Evolutionary conservation across 1,284 basidiomycete genomes (phyloP).

Genomic region (Schizophyllum amplum): DNA sequence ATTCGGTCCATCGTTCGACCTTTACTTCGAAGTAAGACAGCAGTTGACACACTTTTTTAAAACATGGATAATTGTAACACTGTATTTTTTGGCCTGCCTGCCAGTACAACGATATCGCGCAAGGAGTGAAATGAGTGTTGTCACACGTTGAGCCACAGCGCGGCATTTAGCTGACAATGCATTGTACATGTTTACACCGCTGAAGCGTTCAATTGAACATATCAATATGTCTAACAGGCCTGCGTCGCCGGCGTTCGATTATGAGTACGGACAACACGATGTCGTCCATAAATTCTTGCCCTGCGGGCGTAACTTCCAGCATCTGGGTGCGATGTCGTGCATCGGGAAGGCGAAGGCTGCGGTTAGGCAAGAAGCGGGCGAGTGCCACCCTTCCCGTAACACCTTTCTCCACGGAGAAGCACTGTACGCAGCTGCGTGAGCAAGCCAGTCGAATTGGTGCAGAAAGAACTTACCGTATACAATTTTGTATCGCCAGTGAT

Average conservation of each 20-base stretch:
- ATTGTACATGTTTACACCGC: too few relatives aligned
- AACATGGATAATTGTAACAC: too few relatives aligned
- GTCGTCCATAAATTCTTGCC: constrained; percentile 32
- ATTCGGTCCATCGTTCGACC: too few relatives aligned
- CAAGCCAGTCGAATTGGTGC: background rate
- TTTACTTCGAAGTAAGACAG: too few relatives aligned
- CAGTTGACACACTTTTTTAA: too few relatives aligned
- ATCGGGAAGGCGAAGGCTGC: background rate
- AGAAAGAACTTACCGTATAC: background rate
- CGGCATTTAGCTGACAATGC: too few relatives aligned
- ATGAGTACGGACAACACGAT: constrained; percentile 31
- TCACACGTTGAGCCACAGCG: too few relatives aligned
- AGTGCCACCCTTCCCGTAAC: background rate
- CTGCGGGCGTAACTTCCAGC: constrained; percentile 29
- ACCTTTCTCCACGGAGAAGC: background rate
- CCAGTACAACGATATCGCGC: too few relatives aligned
- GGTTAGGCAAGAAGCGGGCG: constrained; percentile 26
- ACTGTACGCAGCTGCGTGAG: background rate
- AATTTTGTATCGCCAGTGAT: background rate
- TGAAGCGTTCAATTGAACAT: background rate
- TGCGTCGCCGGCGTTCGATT: constrained; percentile 21
- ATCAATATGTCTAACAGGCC: background rate
- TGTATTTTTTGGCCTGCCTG: too few relatives aligned
- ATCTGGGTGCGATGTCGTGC: background rate
- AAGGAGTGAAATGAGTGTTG: too few relatives aligned